Evolutionary conservation across 2,329 filamentous ascomycete species (phyloP), one percentile per base, ranked within the genome.

Genomic region (Talaromyces sp.): DNA sequence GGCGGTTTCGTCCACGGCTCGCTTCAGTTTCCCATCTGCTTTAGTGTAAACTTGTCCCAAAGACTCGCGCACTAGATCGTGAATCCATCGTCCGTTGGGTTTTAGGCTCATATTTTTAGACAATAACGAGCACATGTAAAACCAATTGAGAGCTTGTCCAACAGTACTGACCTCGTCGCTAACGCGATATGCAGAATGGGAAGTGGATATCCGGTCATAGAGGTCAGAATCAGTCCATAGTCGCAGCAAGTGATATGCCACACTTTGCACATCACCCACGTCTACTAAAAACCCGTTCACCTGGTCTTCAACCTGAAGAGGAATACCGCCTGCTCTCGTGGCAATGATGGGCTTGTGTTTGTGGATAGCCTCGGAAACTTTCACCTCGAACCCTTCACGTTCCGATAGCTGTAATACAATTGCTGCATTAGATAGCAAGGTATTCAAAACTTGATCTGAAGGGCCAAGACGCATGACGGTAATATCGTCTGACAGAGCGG

Each of bases 321-420:
- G 91, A 63, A 95, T 93, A 11, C 91, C 91, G 19, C 91, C 91
- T 1, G 89, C 88, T 22, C 83, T 82, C 1, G 89, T 91, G 3
- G 89, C 90, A 68, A 94, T 92, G 71, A 93, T 85, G 1, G 91
- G 91, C 2, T 89, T 86, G 15, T 91, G 91, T 56, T 92, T 91
- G 73, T 93, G 91, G 22, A 94, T 82, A 1, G 90, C 91, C 77
- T 95, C 91, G 0, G 89, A 92, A 8, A 95, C 91, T 77, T 95
- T 95, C 71, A 94, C 89, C 76, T 95, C 91, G 71, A 95, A 95
- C 0, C 91, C 91, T 47, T 47, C 43, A 10, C 43, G 19, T 19
- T 47, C 43, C 43, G 43, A 47, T 15, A 47, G 19, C 11, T 47
- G 43, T 47, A 47, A 47, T 13, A 47, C 43, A 22, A 47, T 47